phyloP scores from a whole-genome alignment of 768 basidiomycete species.

The Lanmaoa pseudosensibilis region DNA sequence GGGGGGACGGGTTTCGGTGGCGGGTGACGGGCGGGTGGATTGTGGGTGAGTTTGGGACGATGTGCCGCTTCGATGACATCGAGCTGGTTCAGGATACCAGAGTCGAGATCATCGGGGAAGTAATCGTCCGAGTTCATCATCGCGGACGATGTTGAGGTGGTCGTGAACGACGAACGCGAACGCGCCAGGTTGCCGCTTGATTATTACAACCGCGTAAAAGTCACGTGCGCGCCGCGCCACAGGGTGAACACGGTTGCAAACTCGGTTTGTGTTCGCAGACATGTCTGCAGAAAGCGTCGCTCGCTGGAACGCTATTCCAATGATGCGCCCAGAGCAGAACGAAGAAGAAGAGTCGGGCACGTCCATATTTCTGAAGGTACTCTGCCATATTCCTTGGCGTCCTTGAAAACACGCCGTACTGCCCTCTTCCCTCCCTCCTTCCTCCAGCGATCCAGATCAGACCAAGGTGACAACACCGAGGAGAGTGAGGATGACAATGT shows the following conservation, averaged over 20 bases:
- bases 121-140: slow-evolving; percentile 78
- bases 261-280: not conserved
- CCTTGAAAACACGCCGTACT: slow-evolving; percentile 50
- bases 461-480: slow-evolving; percentile 37
- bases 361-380: slow-evolving; percentile 62
- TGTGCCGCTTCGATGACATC: slow-evolving; percentile 71
- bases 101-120: slow-evolving; percentile 67
- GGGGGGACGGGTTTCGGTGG: slow-evolving; percentile 13
- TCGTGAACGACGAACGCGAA: not conserved
- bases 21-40: not conserved
- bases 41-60: slow-evolving; percentile 19
- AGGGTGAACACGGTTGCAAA: not conserved
- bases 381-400: slow-evolving; percentile 50
- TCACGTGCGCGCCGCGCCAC: slow-evolving; percentile 14
- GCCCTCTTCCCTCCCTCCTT: slow-evolving; percentile 47
- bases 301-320: slow-evolving; percentile 73
- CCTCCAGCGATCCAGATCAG: slow-evolving; percentile 62
- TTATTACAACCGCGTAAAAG: not conserved
- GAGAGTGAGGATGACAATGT: slow-evolving; percentile 64
- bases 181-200: not conserved
- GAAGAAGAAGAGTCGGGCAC: slow-evolving; percentile 23
- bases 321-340: slow-evolving; percentile 34
- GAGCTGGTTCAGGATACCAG: slow-evolving; percentile 57
- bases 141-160: slow-evolving; percentile 2
- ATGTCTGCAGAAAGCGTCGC: slow-evolving; percentile 70